phyloP scores from a whole-genome alignment of 192 early-diverging fungal genomes.

The Backusella westeae region DNA sequence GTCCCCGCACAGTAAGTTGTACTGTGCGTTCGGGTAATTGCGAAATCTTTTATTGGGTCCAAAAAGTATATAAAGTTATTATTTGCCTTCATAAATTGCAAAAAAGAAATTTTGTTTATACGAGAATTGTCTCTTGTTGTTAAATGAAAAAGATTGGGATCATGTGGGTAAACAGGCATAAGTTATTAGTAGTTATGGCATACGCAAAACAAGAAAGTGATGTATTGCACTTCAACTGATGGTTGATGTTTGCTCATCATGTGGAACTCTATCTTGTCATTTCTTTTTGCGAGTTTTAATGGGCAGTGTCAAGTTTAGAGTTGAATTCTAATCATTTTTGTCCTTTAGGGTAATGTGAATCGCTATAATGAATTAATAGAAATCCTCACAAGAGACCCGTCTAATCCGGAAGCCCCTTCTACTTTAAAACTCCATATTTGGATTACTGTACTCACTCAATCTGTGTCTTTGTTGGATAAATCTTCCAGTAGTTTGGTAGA shows the following conservation, averaged over 20 bases:
- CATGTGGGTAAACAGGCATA: conserved; percentile 1
- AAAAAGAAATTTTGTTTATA: conserved; percentile 9
- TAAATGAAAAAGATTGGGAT: background rate
- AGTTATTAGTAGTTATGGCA: conserved; percentile 12
- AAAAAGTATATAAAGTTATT: conserved; percentile 8
- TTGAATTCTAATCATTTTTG: background rate
- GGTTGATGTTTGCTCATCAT: background rate
- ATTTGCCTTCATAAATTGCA: background rate
- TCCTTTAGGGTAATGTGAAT: conserved; percentile 22
- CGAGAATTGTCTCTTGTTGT: conserved; percentile 1
- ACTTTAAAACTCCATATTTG: conserved; percentile 37
- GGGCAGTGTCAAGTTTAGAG: background rate
- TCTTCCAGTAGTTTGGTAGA: conserved; percentile 50
- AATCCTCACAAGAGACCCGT: conserved; percentile 20
- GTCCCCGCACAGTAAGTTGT: conserved; percentile 10
- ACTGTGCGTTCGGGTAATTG: conserved; percentile 16
- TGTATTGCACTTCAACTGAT: background rate
- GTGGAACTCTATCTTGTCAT: conserved; percentile 9
- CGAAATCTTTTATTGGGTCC: conserved; percentile 14
- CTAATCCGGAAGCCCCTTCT: conserved; percentile 17
- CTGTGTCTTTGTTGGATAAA: conserved; percentile 43
- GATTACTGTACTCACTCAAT: conserved; percentile 43
- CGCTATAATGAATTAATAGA: conserved; percentile 33
- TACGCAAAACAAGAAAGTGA: background rate
- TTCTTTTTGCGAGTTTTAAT: background rate